These are phyloP conservation scores for Dactylellina haptotyla DNA, from an alignment of 2,329 filamentous ascomycete genomes.

Conservation along the genomic window DNA sequence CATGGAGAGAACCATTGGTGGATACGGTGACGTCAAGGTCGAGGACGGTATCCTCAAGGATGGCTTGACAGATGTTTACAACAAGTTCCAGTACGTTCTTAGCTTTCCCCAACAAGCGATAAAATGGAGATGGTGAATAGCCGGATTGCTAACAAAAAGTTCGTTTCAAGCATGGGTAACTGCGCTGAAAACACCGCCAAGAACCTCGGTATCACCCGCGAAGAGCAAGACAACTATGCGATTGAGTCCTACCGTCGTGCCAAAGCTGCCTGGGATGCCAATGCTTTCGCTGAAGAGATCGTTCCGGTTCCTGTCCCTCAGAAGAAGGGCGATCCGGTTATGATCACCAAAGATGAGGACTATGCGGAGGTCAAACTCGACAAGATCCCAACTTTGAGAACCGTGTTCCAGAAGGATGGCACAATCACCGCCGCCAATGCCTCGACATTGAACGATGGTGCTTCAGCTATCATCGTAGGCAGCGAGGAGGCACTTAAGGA, in stretches of 20 bases:
- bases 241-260: conserved; percentile 89
- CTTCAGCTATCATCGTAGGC: conserved; percentile 85
- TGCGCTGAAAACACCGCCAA: conserved; percentile 96
- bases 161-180: conserved; percentile 91
- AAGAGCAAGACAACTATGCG: conserved; percentile 91
- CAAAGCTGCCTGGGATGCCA: conserved; percentile 85
- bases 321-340: conserved; percentile 78
- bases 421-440: conserved; percentile 95
- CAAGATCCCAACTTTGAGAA: conserved; percentile 85
- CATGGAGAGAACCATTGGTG: conserved; percentile 80
- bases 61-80: conserved; percentile 94
- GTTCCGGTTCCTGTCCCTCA: conserved; percentile 84
- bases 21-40: conserved; percentile 86
- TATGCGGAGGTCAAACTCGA: conserved; percentile 87
- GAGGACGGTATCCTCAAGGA: conserved; percentile 95
- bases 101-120: too few species aligned
- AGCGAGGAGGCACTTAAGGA: conserved; percentile 82
- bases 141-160: too few species aligned
- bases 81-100: conserved; percentile 75
- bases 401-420: conserved; percentile 86
- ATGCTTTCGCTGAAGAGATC: conserved; percentile 88
- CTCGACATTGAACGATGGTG: conserved; percentile 93
- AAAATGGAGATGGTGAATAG: too few species aligned
- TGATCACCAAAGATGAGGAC: conserved; percentile 86
- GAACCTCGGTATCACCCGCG: conserved; percentile 79